Evolutionary conservation across 768 basidiomycete genomes (phyloP), one percentile per base, ranked within the genome.

Genomic region (Trametes coccinea): DNA sequence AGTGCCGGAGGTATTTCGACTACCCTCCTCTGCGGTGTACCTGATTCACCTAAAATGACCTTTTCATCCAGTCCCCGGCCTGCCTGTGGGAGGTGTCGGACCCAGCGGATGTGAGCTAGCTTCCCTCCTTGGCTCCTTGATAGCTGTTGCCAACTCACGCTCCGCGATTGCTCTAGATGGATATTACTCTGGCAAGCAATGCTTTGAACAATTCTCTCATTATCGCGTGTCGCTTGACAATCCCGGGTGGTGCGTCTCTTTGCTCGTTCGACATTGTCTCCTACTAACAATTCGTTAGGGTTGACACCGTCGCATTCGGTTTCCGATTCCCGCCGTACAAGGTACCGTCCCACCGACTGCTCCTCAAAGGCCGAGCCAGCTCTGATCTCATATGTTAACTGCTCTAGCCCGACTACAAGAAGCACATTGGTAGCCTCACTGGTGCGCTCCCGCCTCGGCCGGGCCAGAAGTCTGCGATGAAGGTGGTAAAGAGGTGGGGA

Each of bases 191-290:
- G 88, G 92, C 39, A 92, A 92, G 69, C 88, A 77, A 67, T 76
- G 79, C 4, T 94, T 93, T 65, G 88, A 92, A 61, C 77, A 82
- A 69, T 94, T 95, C 75, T 92, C 90, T 0, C 91, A 93, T 70
- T 65, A 82, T 29, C 82, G 93, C 53, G 70, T 86, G 4, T 82
- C 87, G 0, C 45, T 82, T 8, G 77, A 80, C 63, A 75, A 72
- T 3, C 82, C 79, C 39, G 60, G 69, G 57, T 80, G 74, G 78
- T 76, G 58, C 48, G 71, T 69, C 5, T 33, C 13, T 27, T 2
- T 10, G 17, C 11, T 17, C 5, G 34, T 11, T 37, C 11, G 11
- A 37, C 34, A 37, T 37, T 37, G 27, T 30, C 10, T 22, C 22
- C 22, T 22, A 22, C 40, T 43, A 14, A 4, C 50, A n/a, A 14